Base-by-base conservation (phyloP, 2,329 filamentous ascomycete genomes). In the Cladosporium phlei region DNA sequence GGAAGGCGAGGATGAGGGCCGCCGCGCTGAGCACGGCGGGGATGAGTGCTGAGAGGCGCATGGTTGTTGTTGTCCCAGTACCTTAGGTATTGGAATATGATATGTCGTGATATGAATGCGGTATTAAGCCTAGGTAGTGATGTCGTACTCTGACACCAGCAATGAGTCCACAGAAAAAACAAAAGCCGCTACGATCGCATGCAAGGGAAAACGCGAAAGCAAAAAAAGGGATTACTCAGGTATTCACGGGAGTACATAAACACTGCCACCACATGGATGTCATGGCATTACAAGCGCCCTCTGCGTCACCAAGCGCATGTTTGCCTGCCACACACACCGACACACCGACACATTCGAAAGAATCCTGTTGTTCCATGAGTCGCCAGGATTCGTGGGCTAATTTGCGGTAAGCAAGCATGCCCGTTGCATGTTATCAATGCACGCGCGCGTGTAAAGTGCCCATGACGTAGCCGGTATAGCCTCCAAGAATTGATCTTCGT, bases 1-100 rank as follows among this genome's bases (percentile, higher is more conserved):
- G 66, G 54, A 82, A 73, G 14, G 72, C 71, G 38, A 83, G 70
- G 14, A 82, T 69, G 24, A 82, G 74, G 7, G 77, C 75, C 20
- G 69, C 71, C 17, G 77, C 68, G 52, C 73, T 70, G 51, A 73
- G 72, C 21, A 51, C 33, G 14, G 56, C 47, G 12, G 56, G 54
- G 22, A 56, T 28, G 42, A 60, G 35, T 19, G 56, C 53, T 21
- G 49, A 48, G 48, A 52, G 52, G 28, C 56, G 55, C 58, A 60
- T 59, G 27, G 16, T 52, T 38, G 11, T 2, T 27, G 30, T 17
- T 19, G 30, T 19, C n/a, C n/a, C n/a, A n/a, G n/a, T n/a, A n/a
- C n/a, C n/a, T n/a, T n/a, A n/a, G n/a, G n/a, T n/a, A n/a, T n/a
- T n/a, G n/a, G n/a, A n/a, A n/a, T n/a, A n/a, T n/a, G n/a, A n/a